Evolutionary conservation across 2,329 filamentous ascomycete species (phyloP), one percentile per base, ranked within the genome.

Genomic region (Cladophialophora exuberans): DNA sequence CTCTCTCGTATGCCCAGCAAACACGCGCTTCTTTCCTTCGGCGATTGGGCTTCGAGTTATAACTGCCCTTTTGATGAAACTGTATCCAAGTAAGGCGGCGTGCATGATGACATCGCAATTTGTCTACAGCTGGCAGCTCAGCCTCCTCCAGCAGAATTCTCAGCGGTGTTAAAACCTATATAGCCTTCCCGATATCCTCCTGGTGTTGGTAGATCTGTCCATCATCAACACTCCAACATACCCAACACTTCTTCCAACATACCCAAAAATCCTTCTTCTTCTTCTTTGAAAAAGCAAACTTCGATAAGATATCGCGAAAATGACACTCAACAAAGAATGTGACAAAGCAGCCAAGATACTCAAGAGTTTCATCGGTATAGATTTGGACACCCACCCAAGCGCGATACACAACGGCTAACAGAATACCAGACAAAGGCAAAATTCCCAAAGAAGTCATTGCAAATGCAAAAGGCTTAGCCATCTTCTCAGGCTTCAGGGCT

Each of bases 331-430:
- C 4, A 53, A 56, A 30, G 57, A 59, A 31, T 59, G 57, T 23
- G 25, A 53, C 38, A 59, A 53, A 26, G 57, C 57, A 9, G 57
- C 53, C n/a, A 33, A 53, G 39, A 56, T 56, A 26, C 57, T 59
- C 13, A 56, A 56, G 31, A 25, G 42, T 43, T 59, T 59, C 33
- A 42, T 56, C 18, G 57, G 57, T 59, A 35, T 17, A 33, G 18
- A 48, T 28, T 28, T 30, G 20, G 7, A 36, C 2, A 2, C 4
- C 2, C 3, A 23, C 33, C 7, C 6, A 18, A 36, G 15, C 18
- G 13, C 20, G n/a, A 33, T 5, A 11, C 20, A 28, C 15, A 10
- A n/a, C 13, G 6, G 23, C 55, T 51, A 30, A 52, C 38, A 30
- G 17, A 17, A 28, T 11, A 5, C 9, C 28, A 54, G 51, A 54